Evolutionary conservation across 2,329 filamentous ascomycete species (phyloP), one percentile per base, ranked within the genome.

Genomic region (Trichoderma sp.): DNA sequence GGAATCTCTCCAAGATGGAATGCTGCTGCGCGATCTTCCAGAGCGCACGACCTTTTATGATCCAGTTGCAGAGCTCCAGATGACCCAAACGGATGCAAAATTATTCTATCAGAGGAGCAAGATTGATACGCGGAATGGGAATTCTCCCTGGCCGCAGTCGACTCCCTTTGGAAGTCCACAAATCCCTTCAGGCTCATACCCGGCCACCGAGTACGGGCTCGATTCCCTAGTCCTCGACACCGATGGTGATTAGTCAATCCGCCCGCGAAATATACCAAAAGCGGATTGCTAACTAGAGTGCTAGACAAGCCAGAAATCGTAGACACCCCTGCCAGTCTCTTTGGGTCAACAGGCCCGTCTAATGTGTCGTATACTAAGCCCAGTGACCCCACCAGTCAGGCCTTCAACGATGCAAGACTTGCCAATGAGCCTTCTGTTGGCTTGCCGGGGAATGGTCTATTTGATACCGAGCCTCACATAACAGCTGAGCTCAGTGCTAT

Each of bases 61-160:
- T 79, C 93, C 95, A 76, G 91, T 95, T 64, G 92, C 93, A 65
- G 96, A 99, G 80, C 96, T 96, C 75, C 92, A 95, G 76, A 91
- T 97, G 89, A 96, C 91, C 76, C 94, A 97, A 79, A 90, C 92
- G 30, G 96, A 99, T 78, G 93, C 95, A 70, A 98, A 97, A 80
- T 86, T 97, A 71, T 97, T 98, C 82, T 99, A 97, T 79, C 95
- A 97, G 81, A 87, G 92, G 73, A 94, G 93, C 79, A 92, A 94
- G 79, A 83, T 90, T 69, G 91, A 90, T 71, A 68, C 76, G 75
- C 73, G 84, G 78, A 74, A 73, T 72, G 60, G 74, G 68, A 79
- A 73, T 69, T 78, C 74, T 68, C 77, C 73, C 68, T 82, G 80
- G 77, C 78, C 77, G 65, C 82, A 84, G 59, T 72, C 76, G 51